Conservation (phyloP, 768 basidiomycete genomes). For the Leucosporidium yakuticum region DNA sequence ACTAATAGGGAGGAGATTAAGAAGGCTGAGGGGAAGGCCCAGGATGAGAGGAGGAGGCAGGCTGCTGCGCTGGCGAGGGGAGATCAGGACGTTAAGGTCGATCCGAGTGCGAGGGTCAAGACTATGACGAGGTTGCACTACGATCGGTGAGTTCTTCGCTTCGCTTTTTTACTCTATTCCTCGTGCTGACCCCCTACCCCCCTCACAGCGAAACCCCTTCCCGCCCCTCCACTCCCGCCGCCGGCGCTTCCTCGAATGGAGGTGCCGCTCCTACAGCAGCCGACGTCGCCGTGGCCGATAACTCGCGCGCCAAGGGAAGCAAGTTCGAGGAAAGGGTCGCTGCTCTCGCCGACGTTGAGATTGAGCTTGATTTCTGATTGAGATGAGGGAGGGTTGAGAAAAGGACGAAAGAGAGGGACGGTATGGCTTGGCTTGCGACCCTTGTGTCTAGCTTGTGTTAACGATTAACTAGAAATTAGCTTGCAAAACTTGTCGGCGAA, state of each 20-base stretch:
- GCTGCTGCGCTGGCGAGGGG: slow-evolving; percentile 27
- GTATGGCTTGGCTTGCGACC: no score
- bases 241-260: no score
- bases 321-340: slow-evolving; percentile 25
- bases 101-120: slow-evolving; percentile 35
- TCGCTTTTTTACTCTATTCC: not conserved
- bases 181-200: no score
- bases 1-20: slow-evolving; percentile 75
- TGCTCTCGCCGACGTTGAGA: slow-evolving; percentile 17
- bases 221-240: slow-evolving; percentile 15
- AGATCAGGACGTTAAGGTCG: slow-evolving; percentile 24
- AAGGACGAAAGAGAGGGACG: no score
- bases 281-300: not conserved
- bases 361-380: slow-evolving; percentile 26
- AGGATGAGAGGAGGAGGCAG: slow-evolving; percentile 58
- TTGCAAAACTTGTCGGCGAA: no score
- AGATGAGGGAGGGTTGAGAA: no score
- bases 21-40: slow-evolving; percentile 63
- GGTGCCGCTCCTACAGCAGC: not conserved
- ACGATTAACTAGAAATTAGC: no score
- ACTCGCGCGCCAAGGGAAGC: slow-evolving; percentile 7
- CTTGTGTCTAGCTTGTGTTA: no score
- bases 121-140: slow-evolving; percentile 29
- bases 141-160: slow-evolving; percentile 14
- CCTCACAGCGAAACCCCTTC: slow-evolving; percentile 8